Percentiles rank a stretch among this genome's conserved stretches.
Evolutionary conservation across 2,329 filamentous ascomycete species (phyloP).

Genomic region (Colletotrichum noveboracense): DNA sequence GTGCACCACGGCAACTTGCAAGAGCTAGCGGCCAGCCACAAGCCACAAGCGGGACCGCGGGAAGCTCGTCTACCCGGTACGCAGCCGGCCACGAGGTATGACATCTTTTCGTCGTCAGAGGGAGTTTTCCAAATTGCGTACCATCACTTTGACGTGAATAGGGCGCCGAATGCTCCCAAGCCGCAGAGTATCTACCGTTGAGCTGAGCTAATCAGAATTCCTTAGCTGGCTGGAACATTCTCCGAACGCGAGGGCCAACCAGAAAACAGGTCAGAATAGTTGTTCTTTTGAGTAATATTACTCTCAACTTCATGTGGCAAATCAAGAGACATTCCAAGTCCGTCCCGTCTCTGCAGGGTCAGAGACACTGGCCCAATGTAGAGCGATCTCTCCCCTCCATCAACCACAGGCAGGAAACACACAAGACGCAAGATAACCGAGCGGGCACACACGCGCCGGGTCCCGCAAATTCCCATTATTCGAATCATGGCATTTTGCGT

Average conservation of each 20-base stretch:
- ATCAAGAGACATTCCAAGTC: not conserved
- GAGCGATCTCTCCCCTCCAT: not conserved
- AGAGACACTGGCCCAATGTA: constrained; percentile 3
- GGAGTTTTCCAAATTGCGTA: not conserved
- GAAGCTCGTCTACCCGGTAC: not conserved
- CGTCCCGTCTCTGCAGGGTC: not conserved
- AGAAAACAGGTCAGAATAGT: not conserved
- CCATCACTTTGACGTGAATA: not conserved
- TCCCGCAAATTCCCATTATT: constrained; percentile 10
- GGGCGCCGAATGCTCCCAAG: not conserved
- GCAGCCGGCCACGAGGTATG: not conserved
- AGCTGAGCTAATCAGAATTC: not conserved
- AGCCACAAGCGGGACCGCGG: not conserved
- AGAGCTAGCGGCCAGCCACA: not conserved
- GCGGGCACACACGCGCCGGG: not conserved
- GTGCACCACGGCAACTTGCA: not conserved
- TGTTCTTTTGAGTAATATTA: too few relatives aligned
- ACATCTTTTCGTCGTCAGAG: constrained; percentile 1
- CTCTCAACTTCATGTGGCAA: not conserved
- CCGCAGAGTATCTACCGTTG: not conserved
- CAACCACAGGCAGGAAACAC: not conserved
- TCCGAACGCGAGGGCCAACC: not conserved
- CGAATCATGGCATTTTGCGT: constrained; percentile 6
- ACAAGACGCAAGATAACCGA: constrained; percentile 4
- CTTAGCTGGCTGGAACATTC: not conserved